phyloP scores from a whole-genome alignment of 352 stramenopile genomes.

The Albugo laibachii region DNA sequence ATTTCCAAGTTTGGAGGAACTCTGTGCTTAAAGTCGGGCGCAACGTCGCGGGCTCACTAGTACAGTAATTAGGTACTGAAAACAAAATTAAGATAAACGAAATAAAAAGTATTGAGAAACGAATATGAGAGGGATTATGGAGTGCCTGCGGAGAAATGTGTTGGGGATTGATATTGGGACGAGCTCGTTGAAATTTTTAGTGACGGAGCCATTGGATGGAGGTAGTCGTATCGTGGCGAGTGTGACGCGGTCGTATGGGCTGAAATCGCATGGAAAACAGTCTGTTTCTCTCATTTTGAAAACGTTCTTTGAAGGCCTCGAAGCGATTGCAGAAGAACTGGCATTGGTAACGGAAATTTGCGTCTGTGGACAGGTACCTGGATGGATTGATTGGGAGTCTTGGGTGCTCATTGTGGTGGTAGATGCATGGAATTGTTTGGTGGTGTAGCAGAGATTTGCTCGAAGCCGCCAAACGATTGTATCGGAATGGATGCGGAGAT shows the following conservation, averaged over 20 bases:
- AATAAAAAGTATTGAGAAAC: too few relatives aligned
- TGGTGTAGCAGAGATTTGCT: constrained; percentile 30
- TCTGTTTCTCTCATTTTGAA: neutral
- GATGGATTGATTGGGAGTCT: neutral
- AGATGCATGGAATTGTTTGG: constrained; percentile 79
- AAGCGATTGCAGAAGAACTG: constrained; percentile 28
- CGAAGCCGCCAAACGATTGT: constrained; percentile 11
- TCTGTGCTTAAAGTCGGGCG: too few relatives aligned
- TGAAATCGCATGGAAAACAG: constrained; percentile 3
- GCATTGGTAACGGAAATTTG: constrained; percentile 20
- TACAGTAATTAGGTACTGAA: too few relatives aligned
- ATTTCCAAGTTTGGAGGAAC: too few relatives aligned
- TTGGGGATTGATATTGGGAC: constrained; percentile 61
- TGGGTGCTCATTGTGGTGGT: too few relatives aligned
- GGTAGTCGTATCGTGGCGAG: constrained; percentile 17
- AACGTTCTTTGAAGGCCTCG: constrained; percentile 3
- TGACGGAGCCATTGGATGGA: constrained; percentile 16
- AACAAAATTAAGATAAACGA: too few relatives aligned
- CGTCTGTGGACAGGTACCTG: constrained; percentile 44
- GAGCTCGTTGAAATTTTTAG: constrained; percentile 50
- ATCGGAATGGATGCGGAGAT: constrained; percentile 5
- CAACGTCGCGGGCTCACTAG: too few relatives aligned
- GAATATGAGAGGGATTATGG: too few relatives aligned
- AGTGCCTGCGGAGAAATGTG: neutral
- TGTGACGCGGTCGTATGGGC: constrained; percentile 3